These are phyloP conservation scores for Myriangium duriaei DNA, from an alignment of 2,329 filamentous ascomycete species.

Conservation along the genomic window DNA sequence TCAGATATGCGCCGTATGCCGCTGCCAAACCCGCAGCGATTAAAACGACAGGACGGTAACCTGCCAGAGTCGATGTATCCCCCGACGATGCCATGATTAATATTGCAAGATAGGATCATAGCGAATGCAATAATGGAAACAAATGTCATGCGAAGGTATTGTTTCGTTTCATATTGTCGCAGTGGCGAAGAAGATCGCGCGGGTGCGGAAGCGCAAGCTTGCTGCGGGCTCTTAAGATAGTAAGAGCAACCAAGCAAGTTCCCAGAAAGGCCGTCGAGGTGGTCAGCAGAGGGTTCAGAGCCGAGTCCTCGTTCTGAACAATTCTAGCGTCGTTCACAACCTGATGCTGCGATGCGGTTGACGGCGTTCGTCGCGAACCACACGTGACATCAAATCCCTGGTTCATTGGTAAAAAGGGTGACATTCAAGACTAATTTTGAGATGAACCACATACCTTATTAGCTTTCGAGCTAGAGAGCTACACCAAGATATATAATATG, in stretches of 20 bases:
- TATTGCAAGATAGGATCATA: neutral
- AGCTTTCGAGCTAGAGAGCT: too few relatives aligned
- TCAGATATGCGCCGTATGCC: constrained; percentile 45
- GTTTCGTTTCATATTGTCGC: too few relatives aligned
- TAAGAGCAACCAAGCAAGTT: too few relatives aligned
- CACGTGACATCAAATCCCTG: neutral
- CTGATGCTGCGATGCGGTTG: neutral
- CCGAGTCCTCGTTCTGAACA: neutral
- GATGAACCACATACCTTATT: too few relatives aligned
- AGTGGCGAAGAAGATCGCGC: neutral
- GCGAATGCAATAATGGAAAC: too few relatives aligned
- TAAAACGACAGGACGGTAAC: constrained; percentile 40
- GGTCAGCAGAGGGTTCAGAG: neutral
- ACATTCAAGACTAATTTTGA: neutral
- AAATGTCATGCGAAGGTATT: too few relatives aligned
- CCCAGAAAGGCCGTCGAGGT: neutral
- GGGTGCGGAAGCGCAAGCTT: neutral
- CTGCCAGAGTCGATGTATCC: constrained; percentile 11
- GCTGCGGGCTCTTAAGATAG: too few relatives aligned
- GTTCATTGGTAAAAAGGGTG: neutral
- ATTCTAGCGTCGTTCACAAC: neutral
- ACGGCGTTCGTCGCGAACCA: neutral
- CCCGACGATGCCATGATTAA: constrained; percentile 7
- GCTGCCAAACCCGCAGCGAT: constrained; percentile 44
- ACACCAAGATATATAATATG: neutral